Percentiles rank a stretch among this genome's conserved stretches.
Evolutionary conservation across 352 stramenopile species (phyloP).

Genomic region (Pythium folliculosum): DNA sequence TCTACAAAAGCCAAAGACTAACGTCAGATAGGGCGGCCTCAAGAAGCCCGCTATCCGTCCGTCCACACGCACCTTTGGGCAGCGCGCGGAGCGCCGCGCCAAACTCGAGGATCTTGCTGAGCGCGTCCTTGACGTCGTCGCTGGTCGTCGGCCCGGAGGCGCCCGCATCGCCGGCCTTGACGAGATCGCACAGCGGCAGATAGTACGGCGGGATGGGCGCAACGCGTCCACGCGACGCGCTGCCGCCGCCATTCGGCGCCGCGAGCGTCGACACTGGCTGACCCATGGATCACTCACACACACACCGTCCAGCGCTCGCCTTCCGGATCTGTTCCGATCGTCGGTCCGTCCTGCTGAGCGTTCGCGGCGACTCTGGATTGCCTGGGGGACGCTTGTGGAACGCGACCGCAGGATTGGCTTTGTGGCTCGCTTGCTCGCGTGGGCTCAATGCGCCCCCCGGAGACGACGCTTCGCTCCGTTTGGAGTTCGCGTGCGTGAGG

Average conservation of each 20-base stretch:
- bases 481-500: too few species aligned
- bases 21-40: not conserved
- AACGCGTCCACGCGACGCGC: conserved; percentile 6
- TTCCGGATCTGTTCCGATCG: not conserved
- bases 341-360: too few species aligned
- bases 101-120: conserved; percentile 80
- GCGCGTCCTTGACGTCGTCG: conserved; percentile 65
- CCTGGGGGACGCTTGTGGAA: too few species aligned
- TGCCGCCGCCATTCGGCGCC: conserved; percentile 18
- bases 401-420: conserved; percentile 9
- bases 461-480: conserved; percentile 9
- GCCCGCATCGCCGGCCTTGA: conserved; percentile 51
- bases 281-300: conserved; percentile 40
- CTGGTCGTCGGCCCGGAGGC: conserved; percentile 29
- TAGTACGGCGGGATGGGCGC: conserved; percentile 46
- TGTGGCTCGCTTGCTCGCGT: conserved; percentile 4
- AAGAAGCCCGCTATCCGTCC: not conserved
- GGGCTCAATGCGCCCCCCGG: conserved; percentile 1
- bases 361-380: too few species aligned
- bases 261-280: conserved; percentile 48
- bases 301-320: too few species aligned
- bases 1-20: conserved; percentile 25
- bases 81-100: conserved; percentile 44
- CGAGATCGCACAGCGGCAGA: conserved; percentile 56
- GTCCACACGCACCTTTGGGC: conserved; percentile 39